Conservation (phyloP, 331 rosid genomes). For the Malus hybrid region DNA sequence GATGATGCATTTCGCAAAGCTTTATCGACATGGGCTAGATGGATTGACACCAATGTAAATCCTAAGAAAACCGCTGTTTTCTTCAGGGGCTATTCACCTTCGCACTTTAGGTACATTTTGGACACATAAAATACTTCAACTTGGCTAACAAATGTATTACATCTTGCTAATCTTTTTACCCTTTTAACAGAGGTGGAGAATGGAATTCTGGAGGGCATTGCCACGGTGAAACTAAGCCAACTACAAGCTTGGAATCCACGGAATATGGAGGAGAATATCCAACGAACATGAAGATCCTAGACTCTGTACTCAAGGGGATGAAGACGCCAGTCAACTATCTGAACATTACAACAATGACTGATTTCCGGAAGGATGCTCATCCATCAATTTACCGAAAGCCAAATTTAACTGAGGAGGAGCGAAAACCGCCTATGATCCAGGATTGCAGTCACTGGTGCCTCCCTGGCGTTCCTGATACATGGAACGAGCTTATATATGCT, state of each 20-base stretch:
- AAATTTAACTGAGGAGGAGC: constrained; percentile 44
- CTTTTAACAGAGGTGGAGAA: constrained; percentile 58
- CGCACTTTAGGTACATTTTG: constrained; percentile 66
- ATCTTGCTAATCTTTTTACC: neutral
- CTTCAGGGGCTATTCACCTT: constrained; percentile 79
- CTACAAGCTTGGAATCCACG: constrained; percentile 47
- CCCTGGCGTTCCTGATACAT: constrained; percentile 83
- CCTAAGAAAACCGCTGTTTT: constrained; percentile 61
- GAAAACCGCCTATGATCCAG: constrained; percentile 48
- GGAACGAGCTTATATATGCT: constrained; percentile 73
- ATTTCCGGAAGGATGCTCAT: constrained; percentile 79
- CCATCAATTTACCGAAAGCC: constrained; percentile 73
- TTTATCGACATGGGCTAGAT: constrained; percentile 73
- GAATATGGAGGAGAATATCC: constrained; percentile 34
- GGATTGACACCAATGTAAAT: constrained; percentile 69
- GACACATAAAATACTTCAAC: neutral
- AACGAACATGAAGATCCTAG: constrained; percentile 51
- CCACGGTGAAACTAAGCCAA: constrained; percentile 55
- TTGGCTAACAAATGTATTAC: neutral
- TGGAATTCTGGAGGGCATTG: constrained; percentile 95
- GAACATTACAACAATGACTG: constrained; percentile 71
- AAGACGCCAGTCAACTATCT: constrained; percentile 54
- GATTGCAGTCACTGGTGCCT: constrained; percentile 97
- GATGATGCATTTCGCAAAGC: constrained; percentile 74
- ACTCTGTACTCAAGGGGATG: constrained; percentile 55